Conservation (phyloP, 2,329 filamentous ascomycete genomes). For the Lasiodiplodia sp. region DNA sequence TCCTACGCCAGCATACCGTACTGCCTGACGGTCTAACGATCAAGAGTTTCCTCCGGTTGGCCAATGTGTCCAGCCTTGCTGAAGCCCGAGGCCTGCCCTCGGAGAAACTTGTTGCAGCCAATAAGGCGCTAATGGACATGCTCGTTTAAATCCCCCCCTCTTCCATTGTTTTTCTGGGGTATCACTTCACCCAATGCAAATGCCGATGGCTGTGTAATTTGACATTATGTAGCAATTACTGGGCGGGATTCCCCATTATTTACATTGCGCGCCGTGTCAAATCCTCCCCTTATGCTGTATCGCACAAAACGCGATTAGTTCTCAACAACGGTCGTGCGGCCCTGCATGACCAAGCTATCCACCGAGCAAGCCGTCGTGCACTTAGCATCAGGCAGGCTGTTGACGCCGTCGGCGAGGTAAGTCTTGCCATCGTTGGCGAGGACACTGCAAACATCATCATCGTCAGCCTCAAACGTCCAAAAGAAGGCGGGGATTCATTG, state of each 20-base stretch:
- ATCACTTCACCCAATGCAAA: too few relatives aligned
- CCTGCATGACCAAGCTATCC: background rate
- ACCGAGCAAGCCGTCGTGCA: background rate
- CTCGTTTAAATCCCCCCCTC: too few relatives aligned
- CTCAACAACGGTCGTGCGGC: background rate
- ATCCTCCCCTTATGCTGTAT: too few relatives aligned
- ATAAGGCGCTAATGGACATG: slow-evolving; percentile 25
- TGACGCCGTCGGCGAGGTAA: background rate
- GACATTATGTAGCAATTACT: too few relatives aligned
- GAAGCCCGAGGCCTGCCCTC: slow-evolving; percentile 43
- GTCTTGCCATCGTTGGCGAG: background rate
- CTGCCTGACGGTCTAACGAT: slow-evolving; percentile 39
- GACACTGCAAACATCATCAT: background rate
- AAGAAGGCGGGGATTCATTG: too few relatives aligned
- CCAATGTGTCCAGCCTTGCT: slow-evolving; percentile 43
- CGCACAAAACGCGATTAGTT: background rate
- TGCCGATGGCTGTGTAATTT: too few relatives aligned
- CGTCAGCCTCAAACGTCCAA: background rate
- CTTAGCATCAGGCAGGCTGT: background rate
- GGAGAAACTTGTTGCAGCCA: slow-evolving; percentile 43
- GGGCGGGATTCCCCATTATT: too few relatives aligned
- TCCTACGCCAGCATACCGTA: too few relatives aligned
- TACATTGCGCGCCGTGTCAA: too few relatives aligned
- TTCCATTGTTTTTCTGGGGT: too few relatives aligned
- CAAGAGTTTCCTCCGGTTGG: slow-evolving; percentile 41